Base-by-base conservation (phyloP, 257 asterid species). In the Jacaranda copaia region DNA sequence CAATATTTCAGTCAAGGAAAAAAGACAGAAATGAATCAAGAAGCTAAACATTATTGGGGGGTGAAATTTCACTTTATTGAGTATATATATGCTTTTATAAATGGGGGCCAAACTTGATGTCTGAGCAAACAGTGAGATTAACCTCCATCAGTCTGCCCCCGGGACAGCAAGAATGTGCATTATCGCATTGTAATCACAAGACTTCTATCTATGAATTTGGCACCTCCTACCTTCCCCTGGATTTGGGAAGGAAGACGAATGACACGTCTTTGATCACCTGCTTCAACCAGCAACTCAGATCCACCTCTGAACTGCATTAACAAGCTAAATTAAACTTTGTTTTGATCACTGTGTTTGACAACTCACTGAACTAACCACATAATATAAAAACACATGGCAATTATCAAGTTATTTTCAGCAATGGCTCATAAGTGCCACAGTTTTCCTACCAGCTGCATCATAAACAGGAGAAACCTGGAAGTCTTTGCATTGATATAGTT, bases 191-290 rank as follows among this genome's bases (percentile, higher is more conserved):
- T 89, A 68, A 95, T 86, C 11, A 90, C 81, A 62, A 95, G 97
- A 82, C 85, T 88, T 81, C 90, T 88, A 74, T 91, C 96, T 4
- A 70, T 48, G 82, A 91, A 93, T 80, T 93, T 93, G 80, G 99
- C 99, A 49, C 94, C 98, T 58, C 90, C 93, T 56, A 95, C 97
- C 80, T 90, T 95, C 70, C 99, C 99, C 73, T 90, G 99, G 66
- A 89, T 88, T 80, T 87, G 87, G 51, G 91, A 74, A 73, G 99
- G 99, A 69, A 95, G 87, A 53, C 45, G 91, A 80, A 95, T 86
- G 43, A 85, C 88, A 5, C 98, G 93, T 85, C 98, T 91, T 57
- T 95, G 98, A 80, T 95, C 98, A 10, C 99, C 99, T 38, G 97
- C 98, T 85, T 95, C 99, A 18, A 93, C 93, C 83, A 95, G 74